phyloP scores from a whole-genome alignment of 345 rosid species.

The Sonneratia caseolaris region DNA sequence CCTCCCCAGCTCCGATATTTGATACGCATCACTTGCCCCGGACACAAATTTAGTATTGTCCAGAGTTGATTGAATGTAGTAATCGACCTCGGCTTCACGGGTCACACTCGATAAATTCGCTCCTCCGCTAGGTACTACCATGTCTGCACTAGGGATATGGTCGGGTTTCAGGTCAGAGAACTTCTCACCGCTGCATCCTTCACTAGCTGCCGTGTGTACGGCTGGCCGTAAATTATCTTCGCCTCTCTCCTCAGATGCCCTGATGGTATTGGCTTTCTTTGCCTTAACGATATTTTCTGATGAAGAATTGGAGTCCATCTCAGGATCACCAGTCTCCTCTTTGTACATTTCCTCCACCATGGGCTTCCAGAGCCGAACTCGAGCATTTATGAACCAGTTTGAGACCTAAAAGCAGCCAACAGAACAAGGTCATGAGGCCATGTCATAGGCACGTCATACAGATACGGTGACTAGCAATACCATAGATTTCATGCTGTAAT shows the following conservation, averaged over 20 bases:
- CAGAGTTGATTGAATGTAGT: constrained; percentile 11
- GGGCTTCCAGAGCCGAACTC: constrained; percentile 98
- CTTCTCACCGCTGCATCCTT: constrained; percentile 16
- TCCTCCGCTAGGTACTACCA: constrained; percentile 18
- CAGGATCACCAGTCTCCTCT: constrained; percentile 69
- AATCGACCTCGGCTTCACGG: constrained; percentile 8
- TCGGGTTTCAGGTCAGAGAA: constrained; percentile 25
- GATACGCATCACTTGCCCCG: constrained; percentile 31
- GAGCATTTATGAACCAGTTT: constrained; percentile 94
- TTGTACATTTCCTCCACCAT: constrained; percentile 97
- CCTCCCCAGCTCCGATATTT: constrained; percentile 42
- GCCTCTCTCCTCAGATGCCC: constrained; percentile 29
- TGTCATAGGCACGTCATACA: not conserved
- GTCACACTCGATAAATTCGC: constrained; percentile 16
- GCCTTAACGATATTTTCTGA: constrained; percentile 45
- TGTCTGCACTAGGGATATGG: constrained; percentile 20
- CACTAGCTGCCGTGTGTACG: constrained; percentile 18
- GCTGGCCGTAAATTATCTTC: constrained; percentile 32
- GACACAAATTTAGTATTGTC: constrained; percentile 22
- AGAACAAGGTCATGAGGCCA: not conserved
- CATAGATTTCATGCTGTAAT: not conserved
- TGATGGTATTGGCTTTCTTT: constrained; percentile 29
- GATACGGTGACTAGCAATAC: not conserved
- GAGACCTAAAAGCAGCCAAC: constrained; percentile 49
- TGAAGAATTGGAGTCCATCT: constrained; percentile 58